These are phyloP conservation scores for Coemansia sp. DNA, from an alignment of 192 early-diverging fungal species.

Conservation along the genomic window DNA sequence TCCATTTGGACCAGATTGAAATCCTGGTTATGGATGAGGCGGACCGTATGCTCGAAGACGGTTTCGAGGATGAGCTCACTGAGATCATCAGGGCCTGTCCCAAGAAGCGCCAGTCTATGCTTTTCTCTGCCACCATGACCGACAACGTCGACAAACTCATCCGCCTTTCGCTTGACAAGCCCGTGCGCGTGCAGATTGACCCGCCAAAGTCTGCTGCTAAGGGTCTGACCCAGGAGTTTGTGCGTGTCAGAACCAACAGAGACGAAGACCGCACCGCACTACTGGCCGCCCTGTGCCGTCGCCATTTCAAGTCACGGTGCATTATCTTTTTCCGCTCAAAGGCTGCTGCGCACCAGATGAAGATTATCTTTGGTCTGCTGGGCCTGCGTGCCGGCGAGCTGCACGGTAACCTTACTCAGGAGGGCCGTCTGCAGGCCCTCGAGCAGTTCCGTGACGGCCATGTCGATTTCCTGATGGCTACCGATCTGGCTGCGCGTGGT, in stretches of 20 bases:
- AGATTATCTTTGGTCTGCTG: constrained; percentile 89
- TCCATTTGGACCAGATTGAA: constrained; percentile 84
- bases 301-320: constrained; percentile 71
- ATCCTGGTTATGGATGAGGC: constrained; percentile 99
- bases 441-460: constrained; percentile 85
- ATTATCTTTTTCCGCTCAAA: constrained; percentile 97
- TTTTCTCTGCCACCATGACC: constrained; percentile 99
- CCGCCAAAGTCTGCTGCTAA: constrained; percentile 69
- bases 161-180: constrained; percentile 84
- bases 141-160: constrained; percentile 96
- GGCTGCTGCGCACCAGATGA: constrained; percentile 96
- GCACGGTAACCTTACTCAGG: constrained; percentile 93
- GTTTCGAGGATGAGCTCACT: constrained; percentile 91
- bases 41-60: constrained; percentile 97
- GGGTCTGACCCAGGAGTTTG: constrained; percentile 89
- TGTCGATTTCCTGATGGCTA: constrained; percentile 89
- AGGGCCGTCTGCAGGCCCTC: constrained; percentile 83
- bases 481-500: constrained; percentile 94
- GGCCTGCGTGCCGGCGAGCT: constrained; percentile 86
- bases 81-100: constrained; percentile 93
- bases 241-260: constrained; percentile 80
- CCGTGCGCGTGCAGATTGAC: constrained; percentile 89
- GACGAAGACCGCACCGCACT: constrained; percentile 87
- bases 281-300: constrained; percentile 75
- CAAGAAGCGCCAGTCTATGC: constrained; percentile 89